phyloP scores from a whole-genome alignment of 129 eudicot genomes.

The Heracleum sosnowskyi region DNA sequence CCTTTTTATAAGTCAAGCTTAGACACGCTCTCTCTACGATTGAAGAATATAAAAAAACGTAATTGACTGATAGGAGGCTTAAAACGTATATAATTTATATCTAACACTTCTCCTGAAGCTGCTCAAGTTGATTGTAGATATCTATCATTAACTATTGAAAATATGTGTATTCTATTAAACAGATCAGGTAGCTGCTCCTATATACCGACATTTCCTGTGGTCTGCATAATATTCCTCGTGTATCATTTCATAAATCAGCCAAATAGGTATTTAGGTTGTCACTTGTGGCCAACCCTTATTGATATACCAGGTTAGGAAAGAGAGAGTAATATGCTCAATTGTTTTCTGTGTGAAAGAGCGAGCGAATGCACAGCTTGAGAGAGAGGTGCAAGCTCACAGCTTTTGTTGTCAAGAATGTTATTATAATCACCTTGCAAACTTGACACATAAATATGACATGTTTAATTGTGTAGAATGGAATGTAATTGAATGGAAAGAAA shows the following conservation, averaged over 20 bases:
- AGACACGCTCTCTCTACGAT: neutral
- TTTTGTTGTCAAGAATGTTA: too few species aligned
- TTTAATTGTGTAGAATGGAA: neutral
- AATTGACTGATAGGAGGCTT: neutral
- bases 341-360: neutral
- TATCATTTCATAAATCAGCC: too few species aligned
- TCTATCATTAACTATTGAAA: neutral
- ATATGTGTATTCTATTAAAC: neutral
- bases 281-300: neutral
- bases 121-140: neutral
- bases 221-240: neutral
- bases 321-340: neutral
- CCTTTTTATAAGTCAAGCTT: neutral
- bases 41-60: neutral
- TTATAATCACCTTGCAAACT: too few species aligned
- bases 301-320: neutral
- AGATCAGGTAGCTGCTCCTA: neutral
- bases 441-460: too few species aligned
- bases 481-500: neutral
- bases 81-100: neutral
- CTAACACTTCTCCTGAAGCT: neutral
- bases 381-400: too few species aligned
- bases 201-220: neutral
- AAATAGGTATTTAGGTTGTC: neutral
- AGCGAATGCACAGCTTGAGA: neutral